Percentiles rank a stretch among this genome's conserved stretches.
These are phyloP conservation scores for Deuterostichococcus epilithicus DNA, from an alignment of 139 green algal species.

Conservation along the genomic window DNA sequence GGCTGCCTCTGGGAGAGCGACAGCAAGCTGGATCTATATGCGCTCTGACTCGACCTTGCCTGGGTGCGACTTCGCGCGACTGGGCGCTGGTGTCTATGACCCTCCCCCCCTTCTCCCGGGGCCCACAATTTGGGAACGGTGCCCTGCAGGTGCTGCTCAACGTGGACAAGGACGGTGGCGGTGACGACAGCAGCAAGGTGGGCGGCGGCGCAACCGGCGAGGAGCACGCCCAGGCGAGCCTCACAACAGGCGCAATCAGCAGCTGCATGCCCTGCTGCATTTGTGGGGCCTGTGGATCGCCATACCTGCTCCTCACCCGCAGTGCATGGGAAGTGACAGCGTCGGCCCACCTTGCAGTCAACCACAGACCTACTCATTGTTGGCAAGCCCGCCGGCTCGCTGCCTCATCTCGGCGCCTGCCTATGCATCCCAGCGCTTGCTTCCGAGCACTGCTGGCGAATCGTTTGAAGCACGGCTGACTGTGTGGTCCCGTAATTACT, in stretches of 20 bases:
- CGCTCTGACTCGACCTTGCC: no score
- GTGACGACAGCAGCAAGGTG: no score
- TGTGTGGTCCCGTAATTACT: no score
- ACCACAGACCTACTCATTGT: neutral
- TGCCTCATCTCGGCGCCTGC: neutral
- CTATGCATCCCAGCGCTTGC: no score
- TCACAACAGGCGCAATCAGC: neutral
- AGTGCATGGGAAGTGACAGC: neutral
- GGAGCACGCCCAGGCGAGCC: neutral
- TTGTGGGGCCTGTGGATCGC: neutral
- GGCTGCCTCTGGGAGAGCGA: no score
- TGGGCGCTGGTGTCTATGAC: no score
- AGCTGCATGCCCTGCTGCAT: neutral
- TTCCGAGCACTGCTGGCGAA: no score
- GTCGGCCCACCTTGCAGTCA: neutral
- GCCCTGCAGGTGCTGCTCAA: constrained; percentile 10
- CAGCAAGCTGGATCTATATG: no score
- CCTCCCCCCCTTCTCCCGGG: no score
- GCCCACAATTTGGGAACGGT: no score
- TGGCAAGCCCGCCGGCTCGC: neutral
- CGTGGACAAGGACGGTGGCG: neutral
- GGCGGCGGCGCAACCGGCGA: neutral
- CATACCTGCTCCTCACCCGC: neutral
- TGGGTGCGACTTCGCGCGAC: no score
- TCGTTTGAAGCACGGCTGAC: no score